Base-by-base conservation (phyloP, 75 land plant species). In the Sequoia sempervirens region DNA sequence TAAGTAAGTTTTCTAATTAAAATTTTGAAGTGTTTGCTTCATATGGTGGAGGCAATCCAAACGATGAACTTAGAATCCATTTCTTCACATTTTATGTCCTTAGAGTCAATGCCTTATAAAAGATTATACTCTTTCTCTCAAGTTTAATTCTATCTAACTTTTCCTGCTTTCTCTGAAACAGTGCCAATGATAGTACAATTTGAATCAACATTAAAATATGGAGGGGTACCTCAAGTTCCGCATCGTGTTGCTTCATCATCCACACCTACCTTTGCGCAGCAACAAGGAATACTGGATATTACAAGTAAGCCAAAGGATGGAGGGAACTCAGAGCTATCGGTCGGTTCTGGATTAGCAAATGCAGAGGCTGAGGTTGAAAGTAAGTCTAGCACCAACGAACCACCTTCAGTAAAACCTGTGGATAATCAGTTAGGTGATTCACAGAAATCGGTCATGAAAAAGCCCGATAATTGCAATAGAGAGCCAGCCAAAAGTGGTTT, bases 181-280 rank as follows among this genome's bases (percentile, higher is more conserved):
- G 99, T 93, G 91, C 99, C 99, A 5, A 96, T 97, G 96, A 91
- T 97, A 13, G 89, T 89, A 84, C 92, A 93, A 74, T 83, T 97
- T 58, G 99, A 97, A 87, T 84, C 95, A 58, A 95, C 95, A 12
- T 36, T 97, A 85, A 93, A 85, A 75, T 84, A 89, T 80, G 94
- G 94, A 53, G 96, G 92, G 5, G 98, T 95, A 3, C 99, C 99
- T 36, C 93, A 91, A 82, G 92, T 86, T 73, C 96, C 98, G 11
- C 94, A 94, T 52, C 87, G 90, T 79, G 81, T 41, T 37, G 90
- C 94, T 20, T 23, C 83, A 58, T 45, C 26, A 78, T 23, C 80
- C 50, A 45, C 50, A 28, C 46, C 28, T 3, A 78, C 26, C 80
- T n/a, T 45, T 41, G 52, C 23, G 80, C 80, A n/a, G 80, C 80